phyloP scores from a whole-genome alignment of 352 stramenopile genomes.

The Globisporangium cederbergense region DNA sequence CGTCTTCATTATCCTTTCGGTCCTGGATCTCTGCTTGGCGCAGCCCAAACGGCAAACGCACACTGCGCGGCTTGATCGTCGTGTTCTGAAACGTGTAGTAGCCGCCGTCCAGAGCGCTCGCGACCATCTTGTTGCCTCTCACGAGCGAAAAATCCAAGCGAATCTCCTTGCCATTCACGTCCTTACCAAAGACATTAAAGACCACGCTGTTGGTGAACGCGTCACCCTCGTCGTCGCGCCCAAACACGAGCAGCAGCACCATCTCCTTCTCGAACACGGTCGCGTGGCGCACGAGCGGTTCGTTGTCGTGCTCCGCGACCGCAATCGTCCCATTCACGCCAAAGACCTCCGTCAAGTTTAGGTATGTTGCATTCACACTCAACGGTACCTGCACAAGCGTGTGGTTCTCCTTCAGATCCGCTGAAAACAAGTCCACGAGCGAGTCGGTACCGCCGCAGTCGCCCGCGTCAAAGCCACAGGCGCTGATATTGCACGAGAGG shows the following conservation, averaged over 20 bases:
- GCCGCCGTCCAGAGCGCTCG: constrained; percentile 26
- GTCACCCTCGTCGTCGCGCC: constrained; percentile 51
- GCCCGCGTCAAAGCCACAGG: constrained; percentile 82
- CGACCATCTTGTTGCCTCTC: constrained; percentile 40
- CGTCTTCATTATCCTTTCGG: constrained; percentile 3
- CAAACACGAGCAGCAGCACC: constrained; percentile 77
- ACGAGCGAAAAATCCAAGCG: constrained; percentile 56
- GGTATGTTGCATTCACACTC: constrained; percentile 53
- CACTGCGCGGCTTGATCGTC: constrained; percentile 48
- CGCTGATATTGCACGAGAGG: constrained; percentile 68
- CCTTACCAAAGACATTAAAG: constrained; percentile 41
- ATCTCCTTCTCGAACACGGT: constrained; percentile 73
- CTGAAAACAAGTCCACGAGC: constrained; percentile 41
- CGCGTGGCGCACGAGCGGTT: constrained; percentile 62
- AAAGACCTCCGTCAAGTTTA: constrained; percentile 67
- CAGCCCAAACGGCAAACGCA: constrained; percentile 65
- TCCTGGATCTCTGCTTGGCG: constrained; percentile 51
- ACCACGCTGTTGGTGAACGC: constrained; percentile 55
- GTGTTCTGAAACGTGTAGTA: constrained; percentile 66
- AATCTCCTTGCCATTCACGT: constrained; percentile 34
- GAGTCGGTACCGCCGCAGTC: constrained; percentile 62
- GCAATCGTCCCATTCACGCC: constrained; percentile 53
- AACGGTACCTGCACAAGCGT: constrained; percentile 68
- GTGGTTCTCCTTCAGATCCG: constrained; percentile 43
- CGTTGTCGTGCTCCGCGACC: constrained; percentile 63